Base-by-base conservation (phyloP, 352 stramenopile genomes). In the Pythium oligandrum region DNA sequence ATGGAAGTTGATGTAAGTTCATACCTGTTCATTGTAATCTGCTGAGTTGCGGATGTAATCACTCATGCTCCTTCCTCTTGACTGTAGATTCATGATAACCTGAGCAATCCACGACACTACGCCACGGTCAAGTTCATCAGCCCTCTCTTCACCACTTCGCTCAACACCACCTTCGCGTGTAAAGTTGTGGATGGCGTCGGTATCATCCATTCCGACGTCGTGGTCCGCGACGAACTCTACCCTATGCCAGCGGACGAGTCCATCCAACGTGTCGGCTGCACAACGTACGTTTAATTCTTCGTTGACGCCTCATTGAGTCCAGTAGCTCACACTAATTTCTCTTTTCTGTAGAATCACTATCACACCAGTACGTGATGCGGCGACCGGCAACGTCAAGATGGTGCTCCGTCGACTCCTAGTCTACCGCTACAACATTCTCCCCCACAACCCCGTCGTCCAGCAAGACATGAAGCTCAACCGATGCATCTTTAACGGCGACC, bases 181-280 rank as follows among this genome's bases (percentile, higher is more conserved):
- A 48, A 63, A 37, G 61, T 82, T 33, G 53, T 56, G 2, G 56
- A 63, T 9, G 63, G 70, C 32, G 54, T 60, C 30, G 73, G 63
- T 1, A 52, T 82, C 17, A 60, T 87, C 36, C 59, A 77, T 39
- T 59, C 66, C 9, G 73, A 87, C 50, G 78, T 71, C 36, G 62
- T 83, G 17, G 71, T 82, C 44, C 45, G 64, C 3, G 76, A 87
- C 48, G 60, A 57, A 11, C 48, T 63, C 17, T 56, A 71, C 61
- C 67, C 73, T 2, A 59, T 38, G 2, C 57, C 57, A 5, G 44
- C 51, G 1, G 51, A 59, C 36, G 57, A 64, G 32, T 8, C 33
- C 33, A 33, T 64, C 33, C 56, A 45, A 33, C 57, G 57, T 39
- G 42, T 59, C 40, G 57, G 59, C 36, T 50, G 61, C 9, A 68